Percentiles rank a stretch among this genome's conserved stretches.
phyloP scores from a whole-genome alignment of 345 rosid species.

The Eucalyptus caleyi region DNA sequence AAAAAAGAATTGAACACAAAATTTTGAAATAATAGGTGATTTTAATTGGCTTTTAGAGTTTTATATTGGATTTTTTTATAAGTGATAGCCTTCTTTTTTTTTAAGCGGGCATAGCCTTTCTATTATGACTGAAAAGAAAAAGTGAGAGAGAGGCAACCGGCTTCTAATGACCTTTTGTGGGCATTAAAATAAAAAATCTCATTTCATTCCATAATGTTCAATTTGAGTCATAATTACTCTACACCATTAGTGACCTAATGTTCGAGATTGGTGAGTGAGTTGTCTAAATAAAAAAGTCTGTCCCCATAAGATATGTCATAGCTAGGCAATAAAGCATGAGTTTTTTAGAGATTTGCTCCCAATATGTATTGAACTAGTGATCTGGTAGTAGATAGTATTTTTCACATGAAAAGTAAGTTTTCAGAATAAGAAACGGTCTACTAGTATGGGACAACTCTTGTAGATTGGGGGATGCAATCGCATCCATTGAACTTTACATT shows the following conservation, averaged over 20 bases:
- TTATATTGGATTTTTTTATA: neutral
- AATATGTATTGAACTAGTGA: too few species aligned
- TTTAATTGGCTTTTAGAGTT: neutral
- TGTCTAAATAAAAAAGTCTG: neutral
- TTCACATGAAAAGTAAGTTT: too few species aligned
- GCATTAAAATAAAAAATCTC: neutral
- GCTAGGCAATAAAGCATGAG: neutral
- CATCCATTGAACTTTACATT: neutral
- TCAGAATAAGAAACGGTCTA: neutral
- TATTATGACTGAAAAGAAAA: too few species aligned
- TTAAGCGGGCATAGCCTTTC: too few species aligned
- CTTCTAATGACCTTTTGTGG: neutral
- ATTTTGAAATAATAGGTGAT: neutral
- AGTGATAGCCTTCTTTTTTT: too few species aligned
- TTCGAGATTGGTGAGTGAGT: neutral
- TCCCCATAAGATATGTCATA: neutral
- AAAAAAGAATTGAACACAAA: too few species aligned
- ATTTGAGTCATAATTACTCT: neutral
- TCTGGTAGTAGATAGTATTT: too few species aligned
- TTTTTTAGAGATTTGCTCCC: too few species aligned
- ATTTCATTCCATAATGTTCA: fast-evolving
- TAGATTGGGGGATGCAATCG: too few species aligned
- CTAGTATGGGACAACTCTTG: neutral
- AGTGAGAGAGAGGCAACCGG: neutral
- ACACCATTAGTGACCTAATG: neutral